phyloP scores from a whole-genome alignment of 352 stramenopile genomes.

The Elongisporangium anandrum region DNA sequence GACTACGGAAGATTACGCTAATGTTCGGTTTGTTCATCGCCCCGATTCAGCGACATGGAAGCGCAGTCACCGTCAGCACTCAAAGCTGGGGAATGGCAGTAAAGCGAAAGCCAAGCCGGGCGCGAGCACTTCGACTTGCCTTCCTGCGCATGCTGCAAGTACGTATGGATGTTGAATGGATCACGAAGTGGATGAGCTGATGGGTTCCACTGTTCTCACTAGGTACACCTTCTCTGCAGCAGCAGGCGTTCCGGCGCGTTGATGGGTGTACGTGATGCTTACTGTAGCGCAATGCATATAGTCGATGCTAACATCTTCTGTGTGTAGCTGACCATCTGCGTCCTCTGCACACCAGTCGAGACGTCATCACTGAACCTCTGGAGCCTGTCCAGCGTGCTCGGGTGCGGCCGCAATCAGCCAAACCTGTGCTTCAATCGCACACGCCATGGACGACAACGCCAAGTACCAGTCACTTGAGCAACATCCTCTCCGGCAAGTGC shows the following conservation, averaged over 20 bases:
- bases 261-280: background rate
- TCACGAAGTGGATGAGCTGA: background rate
- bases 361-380: background rate
- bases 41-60: background rate
- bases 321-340: background rate
- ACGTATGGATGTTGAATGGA: background rate
- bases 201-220: background rate
- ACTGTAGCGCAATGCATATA: background rate
- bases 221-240: background rate
- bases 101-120: no score
- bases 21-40: background rate
- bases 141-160: background rate
- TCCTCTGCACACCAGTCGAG: background rate
- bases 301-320: background rate
- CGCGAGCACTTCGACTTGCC: background rate
- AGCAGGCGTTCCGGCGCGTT: background rate
- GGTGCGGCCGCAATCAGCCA: slow-evolving; percentile 46
- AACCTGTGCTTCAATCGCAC: slow-evolving; percentile 28
- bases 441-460: background rate
- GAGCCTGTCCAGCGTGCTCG: slow-evolving; percentile 1
- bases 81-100: background rate
- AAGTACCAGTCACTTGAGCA: background rate
- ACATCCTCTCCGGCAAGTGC: slow-evolving; percentile 10
- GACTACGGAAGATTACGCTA: background rate
- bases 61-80: background rate